These are phyloP conservation scores for Acephala macrosclerotiorum DNA, from an alignment of 2,329 filamentous ascomycete species.

Conservation along the genomic window DNA sequence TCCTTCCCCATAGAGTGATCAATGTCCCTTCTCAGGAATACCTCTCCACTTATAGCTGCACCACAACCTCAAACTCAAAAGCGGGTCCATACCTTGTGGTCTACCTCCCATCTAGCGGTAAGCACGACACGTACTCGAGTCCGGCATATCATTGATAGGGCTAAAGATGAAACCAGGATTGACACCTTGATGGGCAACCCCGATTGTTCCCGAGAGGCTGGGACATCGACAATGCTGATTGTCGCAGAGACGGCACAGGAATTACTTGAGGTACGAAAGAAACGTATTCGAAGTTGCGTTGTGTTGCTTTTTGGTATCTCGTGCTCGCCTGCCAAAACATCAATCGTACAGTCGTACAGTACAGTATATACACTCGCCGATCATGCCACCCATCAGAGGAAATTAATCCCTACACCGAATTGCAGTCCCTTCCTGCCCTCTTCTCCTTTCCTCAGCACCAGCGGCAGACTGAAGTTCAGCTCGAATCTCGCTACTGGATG, in stretches of 20 bases:
- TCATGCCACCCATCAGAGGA: conserved; percentile 69
- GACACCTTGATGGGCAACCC: conserved; percentile 3
- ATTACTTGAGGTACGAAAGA: too few relatives aligned
- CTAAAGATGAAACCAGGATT: neutral
- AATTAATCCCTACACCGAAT: conserved; percentile 96
- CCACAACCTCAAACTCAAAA: neutral
- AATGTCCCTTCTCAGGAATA: neutral
- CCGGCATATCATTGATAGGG: neutral
- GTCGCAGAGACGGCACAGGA: too few relatives aligned
- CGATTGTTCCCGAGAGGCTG: too few relatives aligned
- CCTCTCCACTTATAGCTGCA: neutral
- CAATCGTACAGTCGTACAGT: conserved; percentile 10
- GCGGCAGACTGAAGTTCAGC: conserved; percentile 90
- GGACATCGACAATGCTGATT: too few relatives aligned
- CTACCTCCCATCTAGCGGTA: neutral
- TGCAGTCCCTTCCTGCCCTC: conserved; percentile 90
- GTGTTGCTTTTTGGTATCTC: conserved; percentile 12
- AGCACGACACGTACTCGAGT: neutral
- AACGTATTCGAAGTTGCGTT: neutral
- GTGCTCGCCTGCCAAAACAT: neutral
- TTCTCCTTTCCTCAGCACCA: conserved; percentile 84
- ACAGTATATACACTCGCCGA: conserved; percentile 10
- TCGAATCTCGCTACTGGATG: conserved; percentile 94
- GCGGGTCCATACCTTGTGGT: neutral
- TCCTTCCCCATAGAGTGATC: neutral